Evolutionary conservation across 805 yeast species (phyloP).

Genomic region (Barnettozyma pratensis): DNA sequence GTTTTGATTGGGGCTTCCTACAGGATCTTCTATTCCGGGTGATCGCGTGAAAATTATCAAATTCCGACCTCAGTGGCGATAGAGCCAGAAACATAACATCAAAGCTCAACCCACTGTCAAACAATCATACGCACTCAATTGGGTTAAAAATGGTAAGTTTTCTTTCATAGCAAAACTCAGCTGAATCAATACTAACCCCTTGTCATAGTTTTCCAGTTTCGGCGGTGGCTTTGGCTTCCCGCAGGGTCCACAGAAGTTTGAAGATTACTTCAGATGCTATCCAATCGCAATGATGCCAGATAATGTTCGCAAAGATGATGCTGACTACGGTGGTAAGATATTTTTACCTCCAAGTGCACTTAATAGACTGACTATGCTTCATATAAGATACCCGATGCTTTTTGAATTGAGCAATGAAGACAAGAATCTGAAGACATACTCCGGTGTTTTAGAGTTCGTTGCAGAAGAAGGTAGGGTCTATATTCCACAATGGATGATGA

Average conservation of each 20-base stretch:
- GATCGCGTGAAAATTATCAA: no score
- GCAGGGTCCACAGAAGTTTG: constrained; percentile 46
- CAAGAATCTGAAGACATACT: constrained; percentile 59
- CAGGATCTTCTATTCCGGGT: no score
- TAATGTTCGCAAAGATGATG: constrained; percentile 59
- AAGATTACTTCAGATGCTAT: constrained; percentile 87
- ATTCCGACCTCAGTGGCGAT: not conserved
- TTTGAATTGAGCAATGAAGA: constrained; percentile 74
- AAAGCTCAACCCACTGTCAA: not conserved
- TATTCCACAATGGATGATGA: constrained; percentile 96
- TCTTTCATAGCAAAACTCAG: no score
- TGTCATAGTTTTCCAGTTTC: constrained; percentile 32
- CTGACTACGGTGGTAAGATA: constrained; percentile 94
- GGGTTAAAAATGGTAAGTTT: not conserved
- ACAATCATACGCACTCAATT: not conserved
- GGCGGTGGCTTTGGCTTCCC: constrained; percentile 20
- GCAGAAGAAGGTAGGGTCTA: constrained; percentile 97
- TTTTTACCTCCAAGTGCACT: constrained; percentile 92
- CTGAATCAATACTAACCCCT: not conserved
- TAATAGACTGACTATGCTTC: constrained; percentile 81
- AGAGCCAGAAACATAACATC: not conserved
- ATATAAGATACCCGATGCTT: constrained; percentile 94
- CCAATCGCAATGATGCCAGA: constrained; percentile 86
- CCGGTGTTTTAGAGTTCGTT: constrained; percentile 92
- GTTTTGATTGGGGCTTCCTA: no score